Base-by-base conservation (phyloP, 2,329 filamentous ascomycete species). In the Tolypocladium tropicale region DNA sequence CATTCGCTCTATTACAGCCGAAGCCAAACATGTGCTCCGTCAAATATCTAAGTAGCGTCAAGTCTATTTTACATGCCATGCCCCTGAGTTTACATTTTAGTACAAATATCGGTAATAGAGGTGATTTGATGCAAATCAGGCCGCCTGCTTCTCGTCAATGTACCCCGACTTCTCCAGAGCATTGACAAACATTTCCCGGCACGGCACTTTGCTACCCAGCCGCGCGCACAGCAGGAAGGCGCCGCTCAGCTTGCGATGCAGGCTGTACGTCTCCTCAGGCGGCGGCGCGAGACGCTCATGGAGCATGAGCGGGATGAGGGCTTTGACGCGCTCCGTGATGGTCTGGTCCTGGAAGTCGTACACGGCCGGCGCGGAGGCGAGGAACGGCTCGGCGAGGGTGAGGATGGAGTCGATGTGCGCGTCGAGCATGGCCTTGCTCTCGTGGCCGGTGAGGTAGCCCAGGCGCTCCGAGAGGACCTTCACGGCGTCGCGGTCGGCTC, bases 311-410 rank as follows among this genome's bases (percentile, higher is more conserved):
- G 94, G 94, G 62, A 99, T 97, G 54, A 95, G 79, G 4, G 78
- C 81, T 65, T 92, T 85, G 56, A 99, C 93, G 49, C 95, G 81
- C 67, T 97, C 92, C 1, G 94, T 99, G 63, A 99, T 97, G 1
- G 93, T 99, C 76, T 99, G 94, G 66, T 93, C 84, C 58, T 82
- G 77, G 72, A 99, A 99, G 69, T 99, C 90, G 70, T 99, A 99
- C 0, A 95, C 73, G 53, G 88, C 86, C 0, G 91, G 89, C 0
- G 91, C 89, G 1, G 77, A 80, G 4, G 78, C 78, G 63, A 88
- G 77, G 73, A 97, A 99, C 0, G 94, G 94, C 70, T 99, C 94
- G 0, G 93, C 92, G 1, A 99, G 82, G 0, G 92, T 96, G 51
- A 95, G 75, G 32, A 99, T 86, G 0, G 89, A 94, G 28, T 87